Conservation (phyloP, 2,329 filamentous ascomycete genomes). For the Sclerotinia minor region DNA sequence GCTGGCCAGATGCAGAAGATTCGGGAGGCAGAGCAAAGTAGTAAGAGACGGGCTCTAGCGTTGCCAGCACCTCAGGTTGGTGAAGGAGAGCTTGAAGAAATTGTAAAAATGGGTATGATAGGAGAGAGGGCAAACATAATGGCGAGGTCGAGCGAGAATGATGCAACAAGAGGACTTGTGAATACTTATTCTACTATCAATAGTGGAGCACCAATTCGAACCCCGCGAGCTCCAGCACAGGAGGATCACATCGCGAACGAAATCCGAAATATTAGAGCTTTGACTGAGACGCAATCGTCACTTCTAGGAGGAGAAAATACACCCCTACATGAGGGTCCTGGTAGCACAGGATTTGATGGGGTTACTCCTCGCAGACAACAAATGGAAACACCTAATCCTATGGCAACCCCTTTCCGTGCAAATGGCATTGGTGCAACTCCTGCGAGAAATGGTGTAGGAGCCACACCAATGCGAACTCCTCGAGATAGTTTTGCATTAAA, state of each 20-base stretch:
- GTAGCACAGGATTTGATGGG: conserved; percentile 85
- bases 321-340: conserved; percentile 75
- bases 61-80: conserved; percentile 88
- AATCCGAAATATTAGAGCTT: conserved; percentile 85
- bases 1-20: conserved; percentile 94
- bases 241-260: conserved; percentile 97
- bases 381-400: conserved; percentile 88
- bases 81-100: conserved; percentile 91
- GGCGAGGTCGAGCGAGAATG: conserved; percentile 77
- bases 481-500: conserved; percentile 88
- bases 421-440: conserved; percentile 69
- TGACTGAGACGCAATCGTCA: conserved; percentile 92
- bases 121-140: conserved; percentile 80
- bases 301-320: conserved; percentile 93
- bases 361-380: conserved; percentile 77
- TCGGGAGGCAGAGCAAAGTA: conserved; percentile 93
- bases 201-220: conserved; percentile 82
- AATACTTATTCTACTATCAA: conserved; percentile 84
- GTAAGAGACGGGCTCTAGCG: conserved; percentile 80
- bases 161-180: conserved; percentile 80
- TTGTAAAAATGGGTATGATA: conserved; percentile 97
- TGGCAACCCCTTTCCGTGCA: conserved; percentile 81
- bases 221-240: conserved; percentile 84
- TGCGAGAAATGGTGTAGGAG: conserved; percentile 59
- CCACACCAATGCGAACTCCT: conserved; percentile 84